These are phyloP conservation scores for Trichosanthes cucumerina DNA, from an alignment of 306 rosid genomes.

Conservation along the genomic window DNA sequence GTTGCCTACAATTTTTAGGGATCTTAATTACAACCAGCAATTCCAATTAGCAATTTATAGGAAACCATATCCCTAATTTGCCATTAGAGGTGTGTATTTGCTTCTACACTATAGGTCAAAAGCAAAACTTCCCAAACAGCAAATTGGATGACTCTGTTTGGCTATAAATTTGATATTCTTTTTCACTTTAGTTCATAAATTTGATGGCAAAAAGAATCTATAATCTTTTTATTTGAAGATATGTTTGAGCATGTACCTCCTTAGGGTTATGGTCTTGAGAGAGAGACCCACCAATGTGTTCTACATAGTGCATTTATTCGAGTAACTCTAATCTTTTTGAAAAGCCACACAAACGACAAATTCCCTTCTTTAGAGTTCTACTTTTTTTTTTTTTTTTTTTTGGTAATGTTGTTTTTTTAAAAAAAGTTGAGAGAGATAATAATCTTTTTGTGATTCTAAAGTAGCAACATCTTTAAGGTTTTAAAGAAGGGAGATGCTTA, in stretches of 20 bases:
- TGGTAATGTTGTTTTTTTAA: background rate
- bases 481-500: slow-evolving; percentile 61
- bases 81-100: background rate
- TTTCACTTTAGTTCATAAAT: background rate
- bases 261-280: background rate
- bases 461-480: slow-evolving; percentile 62
- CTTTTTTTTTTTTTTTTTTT: background rate
- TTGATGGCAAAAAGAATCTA: background rate
- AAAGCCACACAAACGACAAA: slow-evolving; percentile 72
- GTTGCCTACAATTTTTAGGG: background rate
- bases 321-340: slow-evolving; percentile 42
- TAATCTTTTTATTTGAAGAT: background rate
- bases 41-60: background rate
- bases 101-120: background rate
- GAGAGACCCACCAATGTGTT: slow-evolving; percentile 28
- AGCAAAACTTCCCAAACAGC: background rate
- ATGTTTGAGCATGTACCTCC: background rate
- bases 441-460: slow-evolving; percentile 88
- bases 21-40: background rate
- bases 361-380: slow-evolving; percentile 44
- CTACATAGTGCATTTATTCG: slow-evolving; percentile 33
- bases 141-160: background rate
- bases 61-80: background rate
- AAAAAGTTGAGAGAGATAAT: slow-evolving; percentile 55
- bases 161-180: background rate